Evolutionary conservation across 148 eudicot species (phyloP).

Genomic region (Chenopodium quinoa): DNA sequence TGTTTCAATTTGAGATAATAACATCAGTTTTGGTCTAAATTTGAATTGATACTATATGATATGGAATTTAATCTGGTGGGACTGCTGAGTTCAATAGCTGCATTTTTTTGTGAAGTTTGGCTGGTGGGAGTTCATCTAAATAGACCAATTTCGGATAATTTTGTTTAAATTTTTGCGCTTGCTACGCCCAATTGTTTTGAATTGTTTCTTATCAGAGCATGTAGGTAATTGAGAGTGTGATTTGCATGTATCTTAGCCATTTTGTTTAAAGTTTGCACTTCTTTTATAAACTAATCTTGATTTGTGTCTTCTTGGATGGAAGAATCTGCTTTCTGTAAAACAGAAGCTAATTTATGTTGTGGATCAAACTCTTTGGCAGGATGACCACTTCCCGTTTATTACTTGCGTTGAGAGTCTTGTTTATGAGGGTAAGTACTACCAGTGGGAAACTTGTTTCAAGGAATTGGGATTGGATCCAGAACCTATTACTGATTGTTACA

Average conservation of each 20-base stretch:
- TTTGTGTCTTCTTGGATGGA: neutral
- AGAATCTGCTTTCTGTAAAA: neutral
- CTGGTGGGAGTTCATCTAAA: no score
- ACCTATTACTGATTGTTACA: constrained; percentile 47
- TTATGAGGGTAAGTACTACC: constrained; percentile 32
- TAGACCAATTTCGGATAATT: neutral
- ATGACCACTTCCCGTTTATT: constrained; percentile 59
- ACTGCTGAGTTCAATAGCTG: no score
- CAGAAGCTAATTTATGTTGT: constrained; percentile 3
- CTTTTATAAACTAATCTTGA: no score
- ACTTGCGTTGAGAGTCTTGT: constrained; percentile 59
- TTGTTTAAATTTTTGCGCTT: neutral
- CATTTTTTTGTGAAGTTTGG: no score
- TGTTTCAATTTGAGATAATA: no score
- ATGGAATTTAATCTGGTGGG: no score
- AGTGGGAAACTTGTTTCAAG: constrained; percentile 66
- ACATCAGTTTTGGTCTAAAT: no score
- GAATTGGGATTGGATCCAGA: constrained; percentile 46
- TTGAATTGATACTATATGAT: no score
- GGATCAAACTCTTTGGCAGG: constrained; percentile 42
- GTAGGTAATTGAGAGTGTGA: neutral
- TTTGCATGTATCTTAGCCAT: neutral
- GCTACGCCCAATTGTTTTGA: neutral
- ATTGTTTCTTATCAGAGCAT: neutral
- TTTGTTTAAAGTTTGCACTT: neutral